A percentile compares a stretch with the other conserved stretches of the same genome.
These are phyloP conservation scores for Dalbergia cochinchinensis DNA, from an alignment of 306 rosid species.

Conservation along the genomic window DNA sequence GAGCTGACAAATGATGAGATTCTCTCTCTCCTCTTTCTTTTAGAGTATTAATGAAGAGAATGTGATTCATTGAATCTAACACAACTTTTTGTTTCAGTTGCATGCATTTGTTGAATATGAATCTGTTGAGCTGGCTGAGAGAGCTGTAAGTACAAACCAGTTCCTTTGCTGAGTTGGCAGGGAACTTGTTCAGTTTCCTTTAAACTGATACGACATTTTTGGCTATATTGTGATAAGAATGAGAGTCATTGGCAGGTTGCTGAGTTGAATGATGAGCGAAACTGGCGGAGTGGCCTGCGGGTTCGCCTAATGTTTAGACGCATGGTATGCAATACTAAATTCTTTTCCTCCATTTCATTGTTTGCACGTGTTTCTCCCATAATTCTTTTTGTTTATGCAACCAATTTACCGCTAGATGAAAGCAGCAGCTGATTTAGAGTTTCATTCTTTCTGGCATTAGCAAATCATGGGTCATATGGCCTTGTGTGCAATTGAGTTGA, in stretches of 20 bases:
- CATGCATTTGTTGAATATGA: slow-evolving; percentile 99
- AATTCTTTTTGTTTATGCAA: neutral
- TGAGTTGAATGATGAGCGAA: slow-evolving; percentile 87
- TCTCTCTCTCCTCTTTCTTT: slow-evolving; percentile 40
- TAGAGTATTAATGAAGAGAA: slow-evolving; percentile 35
- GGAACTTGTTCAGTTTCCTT: slow-evolving; percentile 34
- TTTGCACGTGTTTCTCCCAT: slow-evolving; percentile 16
- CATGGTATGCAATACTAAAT: slow-evolving; percentile 56
- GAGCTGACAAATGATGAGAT: slow-evolving; percentile 33
- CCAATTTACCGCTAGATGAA: slow-evolving; percentile 4
- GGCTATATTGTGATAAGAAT: slow-evolving; percentile 36
- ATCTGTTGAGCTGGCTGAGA: slow-evolving; percentile 93
- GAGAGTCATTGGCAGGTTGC: slow-evolving; percentile 69
- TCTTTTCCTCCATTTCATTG: slow-evolving; percentile 1
- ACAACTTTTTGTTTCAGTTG: slow-evolving; percentile 66
- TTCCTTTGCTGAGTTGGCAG: slow-evolving; percentile 38
- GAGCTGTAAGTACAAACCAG: slow-evolving; percentile 74
- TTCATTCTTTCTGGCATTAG: slow-evolving; percentile 7
- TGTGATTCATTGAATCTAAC: slow-evolving; percentile 51
- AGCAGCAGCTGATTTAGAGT: neutral
- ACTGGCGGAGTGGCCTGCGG: slow-evolving; percentile 95
- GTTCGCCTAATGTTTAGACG: slow-evolving; percentile 82
- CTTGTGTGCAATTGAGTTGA: neutral
- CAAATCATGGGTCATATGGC: slow-evolving; percentile 11
- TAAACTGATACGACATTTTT: slow-evolving; percentile 35